Evolutionary conservation across 208 protist species (phyloP).

Genomic region (Naegleria fowleri): DNA sequence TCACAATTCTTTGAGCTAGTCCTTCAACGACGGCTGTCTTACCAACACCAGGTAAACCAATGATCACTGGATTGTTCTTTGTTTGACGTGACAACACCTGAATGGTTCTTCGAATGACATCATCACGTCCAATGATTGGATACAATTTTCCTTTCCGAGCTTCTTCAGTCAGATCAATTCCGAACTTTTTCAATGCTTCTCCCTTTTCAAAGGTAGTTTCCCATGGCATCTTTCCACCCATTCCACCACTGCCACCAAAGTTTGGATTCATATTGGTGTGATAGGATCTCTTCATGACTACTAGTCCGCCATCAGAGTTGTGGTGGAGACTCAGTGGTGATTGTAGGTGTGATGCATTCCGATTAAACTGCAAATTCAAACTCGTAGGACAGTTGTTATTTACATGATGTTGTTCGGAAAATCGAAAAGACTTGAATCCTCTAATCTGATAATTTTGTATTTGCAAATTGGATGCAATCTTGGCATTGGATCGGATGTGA

Average conservation of each 20-base stretch:
- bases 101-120: constrained; percentile 80
- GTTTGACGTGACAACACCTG: constrained; percentile 58
- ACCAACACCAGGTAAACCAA: constrained; percentile 54
- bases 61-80: constrained; percentile 90
- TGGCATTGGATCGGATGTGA: too few relatives aligned
- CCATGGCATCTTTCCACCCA: not conserved
- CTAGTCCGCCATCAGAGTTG: too few relatives aligned
- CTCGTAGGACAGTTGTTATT: too few relatives aligned
- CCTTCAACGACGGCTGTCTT: constrained; percentile 89
- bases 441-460: too few relatives aligned
- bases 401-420: too few relatives aligned
- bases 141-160: constrained; percentile 65
- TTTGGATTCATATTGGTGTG: not conserved
- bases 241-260: not conserved
- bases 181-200: constrained; percentile 60
- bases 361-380: too few relatives aligned
- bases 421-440: too few relatives aligned
- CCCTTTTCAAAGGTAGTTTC: constrained; percentile 19
- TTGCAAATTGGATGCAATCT: too few relatives aligned
- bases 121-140: constrained; percentile 81
- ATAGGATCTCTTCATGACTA: not conserved
- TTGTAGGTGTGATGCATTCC: too few relatives aligned
- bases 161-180: constrained; percentile 57
- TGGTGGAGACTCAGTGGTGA: too few relatives aligned
- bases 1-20: constrained; percentile 81